Evolutionary conservation across 2,329 filamentous ascomycete genomes (phyloP), one percentile per base, ranked within the genome.

Genomic region (Penicillium verrucosum): DNA sequence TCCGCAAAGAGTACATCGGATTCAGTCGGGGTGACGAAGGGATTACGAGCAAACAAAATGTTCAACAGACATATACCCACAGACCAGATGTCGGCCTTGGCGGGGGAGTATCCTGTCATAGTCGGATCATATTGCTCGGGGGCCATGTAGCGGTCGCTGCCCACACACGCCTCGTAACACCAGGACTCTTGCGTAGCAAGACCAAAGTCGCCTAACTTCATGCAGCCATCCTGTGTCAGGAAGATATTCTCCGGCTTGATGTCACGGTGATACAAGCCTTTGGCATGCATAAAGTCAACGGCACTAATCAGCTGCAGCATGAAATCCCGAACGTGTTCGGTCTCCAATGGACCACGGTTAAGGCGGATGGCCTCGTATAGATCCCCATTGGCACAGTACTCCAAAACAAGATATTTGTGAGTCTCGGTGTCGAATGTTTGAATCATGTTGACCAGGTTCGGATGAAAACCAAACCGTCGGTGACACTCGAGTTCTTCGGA

Each of bases 191-290:
- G 89, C 11, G 93, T 97, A 50, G 92, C 92, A 61, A 99, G 82
- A 53, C 94, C 94, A 73, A 97, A 96, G 75, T 99, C 94, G 69
- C 94, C 94, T 36, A 99, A 86, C 79, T 99, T 99, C 89, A 97
- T 89, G 38, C 88, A 83, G 52, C 93, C 93, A 65, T 88, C 85
- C 59, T 92, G 85, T 57, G 87, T 89, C 62, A 99, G 82, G 75
- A 99, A 97, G 75, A 99, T 96, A 81, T 99, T 99, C 82, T 99
- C 94, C 0, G 94, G 94, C 80, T 99, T 99, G 84, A 99, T 97
- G 75, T 99, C 94, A 60, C 94, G 90, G 73, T 99, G 94, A 74
- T 92, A 97, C 71, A 97, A 85, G 63, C 91, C 92, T 74, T 92
- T 92, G 61, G 84, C 83, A 75, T 99, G 94, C 77, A 96, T 91